Evolutionary conservation across 352 stramenopile species (phyloP).

Genomic region (Elongisporangium undulatum): DNA sequence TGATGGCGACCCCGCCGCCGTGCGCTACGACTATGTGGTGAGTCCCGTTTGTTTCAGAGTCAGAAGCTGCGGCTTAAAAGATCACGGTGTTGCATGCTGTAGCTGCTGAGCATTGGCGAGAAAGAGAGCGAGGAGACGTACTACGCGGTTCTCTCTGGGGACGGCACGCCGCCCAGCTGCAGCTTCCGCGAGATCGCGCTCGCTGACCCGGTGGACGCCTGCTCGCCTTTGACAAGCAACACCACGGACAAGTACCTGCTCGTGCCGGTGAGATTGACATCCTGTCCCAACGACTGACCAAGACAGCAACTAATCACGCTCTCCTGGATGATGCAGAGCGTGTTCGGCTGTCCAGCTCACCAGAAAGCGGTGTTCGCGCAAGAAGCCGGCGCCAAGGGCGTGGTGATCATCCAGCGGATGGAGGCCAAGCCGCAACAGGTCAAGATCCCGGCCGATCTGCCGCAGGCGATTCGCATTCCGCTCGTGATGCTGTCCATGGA

Average conservation of each 20-base stretch:
- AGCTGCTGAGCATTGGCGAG: constrained; percentile 43
- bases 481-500: constrained; percentile 68
- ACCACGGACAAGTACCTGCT: constrained; percentile 53
- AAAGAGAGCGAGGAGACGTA: constrained; percentile 38
- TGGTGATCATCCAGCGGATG: constrained; percentile 55
- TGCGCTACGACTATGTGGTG: constrained; percentile 51
- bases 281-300: not conserved
- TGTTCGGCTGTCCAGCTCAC: constrained; percentile 50
- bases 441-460: constrained; percentile 28
- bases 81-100: not conserved
- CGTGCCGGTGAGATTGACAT: constrained; percentile 29
- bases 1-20: constrained; percentile 9
- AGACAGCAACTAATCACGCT: not conserved
- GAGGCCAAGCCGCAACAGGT: constrained; percentile 58
- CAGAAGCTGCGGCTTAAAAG: not conserved
- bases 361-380: constrained; percentile 59
- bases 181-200: constrained; percentile 45
- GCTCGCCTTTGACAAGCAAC: constrained; percentile 33
- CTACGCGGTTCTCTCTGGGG: constrained; percentile 53
- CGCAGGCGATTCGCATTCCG: constrained; percentile 37
- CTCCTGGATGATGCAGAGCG: constrained; percentile 16
- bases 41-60: constrained; percentile 1
- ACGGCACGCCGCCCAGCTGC: constrained; percentile 50
- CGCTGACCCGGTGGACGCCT: constrained; percentile 50
- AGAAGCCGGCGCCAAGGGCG: constrained; percentile 48